Percentiles rank a stretch among this genome's conserved stretches.
These are phyloP conservation scores for Fusarium staphyleae DNA, from an alignment of 2,329 filamentous ascomycete genomes.

Conservation along the genomic window DNA sequence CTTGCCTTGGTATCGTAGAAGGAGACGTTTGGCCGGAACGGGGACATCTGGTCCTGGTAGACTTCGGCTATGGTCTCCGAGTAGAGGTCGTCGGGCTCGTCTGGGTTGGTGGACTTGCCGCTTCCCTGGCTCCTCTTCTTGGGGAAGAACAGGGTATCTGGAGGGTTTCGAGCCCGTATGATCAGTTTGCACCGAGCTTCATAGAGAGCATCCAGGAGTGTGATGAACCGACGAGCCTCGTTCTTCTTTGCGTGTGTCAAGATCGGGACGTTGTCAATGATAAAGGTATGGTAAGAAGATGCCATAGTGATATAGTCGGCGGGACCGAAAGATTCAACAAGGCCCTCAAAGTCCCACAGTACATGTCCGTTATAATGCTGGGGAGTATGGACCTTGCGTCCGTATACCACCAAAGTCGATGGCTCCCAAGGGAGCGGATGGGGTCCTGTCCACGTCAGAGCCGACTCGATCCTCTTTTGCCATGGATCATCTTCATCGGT, in stretches of 20 bases:
- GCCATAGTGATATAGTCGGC: constrained; percentile 86
- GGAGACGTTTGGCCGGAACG: constrained; percentile 81
- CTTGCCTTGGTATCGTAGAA: constrained; percentile 61
- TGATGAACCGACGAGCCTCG: constrained; percentile 82
- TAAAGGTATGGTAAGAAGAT: constrained; percentile 79
- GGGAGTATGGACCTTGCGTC: constrained; percentile 67
- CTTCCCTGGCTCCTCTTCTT: constrained; percentile 50
- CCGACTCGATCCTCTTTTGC: constrained; percentile 30
- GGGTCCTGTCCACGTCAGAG: constrained; percentile 34
- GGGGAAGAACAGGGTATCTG: constrained; percentile 81
- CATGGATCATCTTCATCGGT: constrained; percentile 44
- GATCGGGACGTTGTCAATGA: constrained; percentile 73
- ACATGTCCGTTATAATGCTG: constrained; percentile 64
- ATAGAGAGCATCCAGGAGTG: constrained; percentile 79
- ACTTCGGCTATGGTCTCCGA: constrained; percentile 65
- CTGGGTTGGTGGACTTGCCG: constrained; percentile 8
- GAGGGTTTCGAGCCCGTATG: constrained; percentile 70
- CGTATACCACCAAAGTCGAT: constrained; percentile 63
- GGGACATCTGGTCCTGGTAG: constrained; percentile 78
- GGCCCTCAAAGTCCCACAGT: constrained; percentile 71
- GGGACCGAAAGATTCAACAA: constrained; percentile 74
- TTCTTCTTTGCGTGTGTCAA: constrained; percentile 76
- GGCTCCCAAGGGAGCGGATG: constrained; percentile 51
- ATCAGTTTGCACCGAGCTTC: constrained; percentile 81
- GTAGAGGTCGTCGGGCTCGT: constrained; percentile 49